Evolutionary conservation across 768 basidiomycete genomes (phyloP), one percentile per base, ranked within the genome.

Genomic region (Agaricus blazei): DNA sequence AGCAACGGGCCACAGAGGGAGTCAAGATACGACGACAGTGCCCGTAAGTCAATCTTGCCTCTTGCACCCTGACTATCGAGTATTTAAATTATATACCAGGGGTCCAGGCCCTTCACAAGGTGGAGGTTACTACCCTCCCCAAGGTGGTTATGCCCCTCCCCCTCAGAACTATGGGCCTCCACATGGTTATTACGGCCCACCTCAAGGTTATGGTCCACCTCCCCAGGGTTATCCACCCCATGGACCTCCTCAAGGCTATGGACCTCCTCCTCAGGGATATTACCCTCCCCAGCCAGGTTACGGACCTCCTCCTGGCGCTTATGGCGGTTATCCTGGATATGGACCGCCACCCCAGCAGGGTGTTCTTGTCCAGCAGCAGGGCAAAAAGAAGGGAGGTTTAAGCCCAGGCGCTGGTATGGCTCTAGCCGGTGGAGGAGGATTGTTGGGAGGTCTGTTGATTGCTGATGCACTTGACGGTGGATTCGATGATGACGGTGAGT

Each of bases 401-500:
- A 83, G 84, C 27, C 71, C 74, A 15, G 59, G 47, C n/a, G 55
- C 23, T 0, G 34, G 45, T 27, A 68, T 72, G 37, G 48, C 79
- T 4, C 62, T 72, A 51, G 76, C 75, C 47, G 82, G 76, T 59
- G 86, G 79, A 62, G 86, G 74, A 14, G 88, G 84, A 56, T 65
- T 88, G n/a, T 64, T 85, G n/a, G 86, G 81, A 38, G 88, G 87
- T 56, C 70, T 71, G 2, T 65, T 88, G 43, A 62, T 88, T 38
- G 77, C 63, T 36, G 73, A 82, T 44, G 80, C 77, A 0, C 57
- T 82, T 29, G 83, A 83, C 44, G 66, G 66, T 60, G 59, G 49
- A 19, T 51, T 67, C 23, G 62, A 68, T 38, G 68, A 65, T 38
- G 65, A 62, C 27, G 46, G 47, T 54, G 52, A 36, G 14, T 29